Evolutionary conservation across 2,329 filamentous ascomycete species (phyloP), one percentile per base, ranked within the genome.

Genomic region (Nemania sp.): DNA sequence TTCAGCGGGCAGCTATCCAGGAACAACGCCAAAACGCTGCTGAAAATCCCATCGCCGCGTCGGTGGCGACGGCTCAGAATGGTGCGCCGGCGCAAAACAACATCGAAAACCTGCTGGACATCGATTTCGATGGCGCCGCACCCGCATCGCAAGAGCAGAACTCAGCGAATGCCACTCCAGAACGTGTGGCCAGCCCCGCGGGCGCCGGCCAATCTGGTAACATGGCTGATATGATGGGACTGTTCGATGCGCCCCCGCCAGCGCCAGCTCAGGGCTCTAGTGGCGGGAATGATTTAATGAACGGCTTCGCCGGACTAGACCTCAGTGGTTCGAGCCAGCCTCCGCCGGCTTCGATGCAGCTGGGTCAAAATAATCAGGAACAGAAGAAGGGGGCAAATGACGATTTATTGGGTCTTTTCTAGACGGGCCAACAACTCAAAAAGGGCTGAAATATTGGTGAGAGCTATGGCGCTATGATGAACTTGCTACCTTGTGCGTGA

Each of bases 1-100:
- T 99, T 67, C 94, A 97, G 73, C 88, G 89, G 62, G 93, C 93
- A 45, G 94, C 94, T 56, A 96, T 99, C 69, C 92, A 96, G 77
- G 94, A 99, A 76, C 91, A 96, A 77, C 84, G 89, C 61, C 86
- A 97, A 73, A 91, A 97, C 65, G 90, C 90, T 1, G 89, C 86
- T 58, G 94, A 97, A 65, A 97, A 97, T 70, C 93, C 94, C 1
- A 90, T 97, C 63, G 93, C 93, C 0, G 93, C 91, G 0, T 89
- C 90, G 0, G 89, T 89, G 1, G 86, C 86, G 0, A 86, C 87
- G 0, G 86, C 84, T 0, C 85, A 85, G 52, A 81, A 80, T 50
- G 74, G 82, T 24, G 72, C 67, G 6, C 61, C 78, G 22, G 67
- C 80, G 6, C 87, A 91, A 70, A 89, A 75, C 76, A 97, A 96